Base-by-base conservation (phyloP, 2,329 filamentous ascomycete species). In the Chalaropsis ovoidea region DNA sequence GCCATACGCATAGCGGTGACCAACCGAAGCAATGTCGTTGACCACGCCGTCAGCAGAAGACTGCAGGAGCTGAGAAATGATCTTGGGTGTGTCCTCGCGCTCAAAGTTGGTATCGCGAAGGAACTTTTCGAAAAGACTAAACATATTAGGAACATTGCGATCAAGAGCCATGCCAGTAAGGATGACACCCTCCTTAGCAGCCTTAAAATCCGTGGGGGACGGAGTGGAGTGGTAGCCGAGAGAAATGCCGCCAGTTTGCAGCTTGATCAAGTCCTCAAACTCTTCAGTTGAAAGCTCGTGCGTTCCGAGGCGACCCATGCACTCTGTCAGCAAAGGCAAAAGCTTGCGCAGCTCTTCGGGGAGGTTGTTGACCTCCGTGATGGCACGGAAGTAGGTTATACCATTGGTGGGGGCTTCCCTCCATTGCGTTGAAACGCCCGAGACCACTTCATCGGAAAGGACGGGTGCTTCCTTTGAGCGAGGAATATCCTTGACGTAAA, bases 401-500 rank as follows among this genome's bases (percentile, higher is more conserved):
- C 94, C 94, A 71, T 99, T 99, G 0, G 94, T 99, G 1, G 90
- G 89, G 7, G 92, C 90, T 74, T 95, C 90, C 62, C 88, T 86
- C 91, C 92, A 96, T 71, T 96, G 89, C 3, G 94, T 84, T 58
- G 87, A 84, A 49, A 87, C 82, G 45, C 82, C 81, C 52, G 83
- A 81, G 10, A 88, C 74, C 11, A 78, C 77, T n/a, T 88, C 84
- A 69, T 93, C 89, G 65, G 82, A 82, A 49, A 86, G 71, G 2
- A 77, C 72, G 0, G 81, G 74, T 0, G 76, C 75, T 71, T 92
- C 88, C 72, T 89, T 89, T 68, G 83, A 78, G 65, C 92, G 83
- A 0, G 90, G 88, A 67, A 99, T 97, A 71, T 99, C 94, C 69
- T 84, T 86, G 62, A 97, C 90, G 70, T 92, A 82, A 1, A 99